Evolutionary conservation across 2,329 filamentous ascomycete genomes (phyloP), one percentile per base, ranked within the genome.

Genomic region (Ophiostoma himal-ulmi): DNA sequence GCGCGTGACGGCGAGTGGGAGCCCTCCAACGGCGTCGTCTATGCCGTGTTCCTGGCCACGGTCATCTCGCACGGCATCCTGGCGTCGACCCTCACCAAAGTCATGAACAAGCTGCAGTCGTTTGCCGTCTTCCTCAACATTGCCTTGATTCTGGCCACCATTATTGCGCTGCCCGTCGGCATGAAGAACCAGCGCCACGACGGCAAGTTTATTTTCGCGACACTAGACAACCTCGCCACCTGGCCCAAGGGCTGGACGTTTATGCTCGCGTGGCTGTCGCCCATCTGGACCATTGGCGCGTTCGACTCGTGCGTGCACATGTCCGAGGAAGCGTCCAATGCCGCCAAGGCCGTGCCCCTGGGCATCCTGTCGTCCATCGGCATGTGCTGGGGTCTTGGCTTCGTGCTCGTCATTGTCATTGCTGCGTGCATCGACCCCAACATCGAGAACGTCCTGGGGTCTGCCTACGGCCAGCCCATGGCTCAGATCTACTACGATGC

Each of bases 241-340:
- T 89, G 87, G 85, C 83, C 85, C 3, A 80, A 80, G 0, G 83
- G 84, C 0, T 86, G 85, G 83, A 79, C 84, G 0, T 89, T 88
- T 73, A 86, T 89, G 79, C 78, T 89, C 1, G 79, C 84, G 0
- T 89, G 86, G 85, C 79, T 89, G 26, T 82, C 81, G 39, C 87
- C 87, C 0, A 88, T 89, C 72, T 89, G 87, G 87, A 86, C 85
- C 0, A 84, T 85, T 52, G 81, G 80, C n/a, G 82, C 80, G 1
- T 88, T 88, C 72, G 85, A 88, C 74, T 83, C 82, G 1, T 87
- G 85, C 70, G 84, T 74, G 30, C 75, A 75, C 71, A 75, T 89
- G 81, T 84, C 82, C 60, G 86, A 89, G 76, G 86, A 89, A 75
- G 86, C 86, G 0, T 78, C 83, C 62, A 87, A 89, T 77, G 87